Conservation (phyloP, 768 basidiomycete genomes). For the Trametes sanguinea region DNA sequence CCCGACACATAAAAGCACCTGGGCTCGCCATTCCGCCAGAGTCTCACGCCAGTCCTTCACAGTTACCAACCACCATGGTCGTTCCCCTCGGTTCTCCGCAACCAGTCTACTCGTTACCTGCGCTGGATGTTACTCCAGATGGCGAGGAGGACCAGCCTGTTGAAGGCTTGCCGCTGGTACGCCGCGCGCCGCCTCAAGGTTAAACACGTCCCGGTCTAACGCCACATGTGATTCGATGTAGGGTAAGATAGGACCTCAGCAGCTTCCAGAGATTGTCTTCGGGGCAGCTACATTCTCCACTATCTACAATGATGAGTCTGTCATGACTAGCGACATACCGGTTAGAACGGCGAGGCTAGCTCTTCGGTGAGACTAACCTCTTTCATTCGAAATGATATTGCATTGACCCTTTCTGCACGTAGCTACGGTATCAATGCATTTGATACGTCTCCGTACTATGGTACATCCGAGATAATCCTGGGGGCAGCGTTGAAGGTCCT, state of each 20-base stretch:
- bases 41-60: neutral
- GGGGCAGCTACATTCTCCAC: constrained; percentile 73
- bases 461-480: constrained; percentile 74
- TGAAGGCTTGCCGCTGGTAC: constrained; percentile 38
- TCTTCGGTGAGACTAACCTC: constrained; percentile 53
- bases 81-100: constrained; percentile 44
- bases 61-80: constrained; percentile 36
- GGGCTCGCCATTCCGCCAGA: neutral
- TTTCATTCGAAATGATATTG: neutral
- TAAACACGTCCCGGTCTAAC: neutral
- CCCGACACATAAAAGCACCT: neutral
- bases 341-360: constrained; percentile 72
- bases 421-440: constrained; percentile 84
- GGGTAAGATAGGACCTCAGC: constrained; percentile 38
- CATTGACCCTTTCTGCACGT: neutral
- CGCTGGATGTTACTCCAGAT: constrained; percentile 44
- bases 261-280: constrained; percentile 56
- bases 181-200: neutral
- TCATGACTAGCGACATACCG: constrained; percentile 57
- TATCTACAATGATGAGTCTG: constrained; percentile 63
- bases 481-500: constrained; percentile 65
- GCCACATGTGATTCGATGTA: constrained; percentile 18
- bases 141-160: constrained; percentile 42
- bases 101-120: constrained; percentile 41
- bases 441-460: constrained; percentile 83